Evolutionary conservation across 2,329 filamentous ascomycete species (phyloP), one percentile per base, ranked within the genome.

Genomic region (Fusarium mangiferae): DNA sequence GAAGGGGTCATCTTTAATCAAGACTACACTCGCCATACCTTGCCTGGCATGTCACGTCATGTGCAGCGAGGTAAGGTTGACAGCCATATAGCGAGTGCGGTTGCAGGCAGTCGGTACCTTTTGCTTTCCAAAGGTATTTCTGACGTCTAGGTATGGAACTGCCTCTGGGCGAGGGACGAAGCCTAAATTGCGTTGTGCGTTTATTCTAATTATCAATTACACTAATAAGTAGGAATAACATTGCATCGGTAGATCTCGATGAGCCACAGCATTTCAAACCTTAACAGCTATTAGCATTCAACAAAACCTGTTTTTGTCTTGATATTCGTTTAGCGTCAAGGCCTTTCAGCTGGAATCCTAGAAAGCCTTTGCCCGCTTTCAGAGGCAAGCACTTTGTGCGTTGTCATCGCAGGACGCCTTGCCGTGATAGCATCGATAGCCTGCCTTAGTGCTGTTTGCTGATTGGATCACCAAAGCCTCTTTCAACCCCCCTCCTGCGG

Each of bases 181-280:
- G 17, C n/a, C n/a, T n/a, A n/a, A n/a, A n/a, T n/a, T n/a, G n/a
- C n/a, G n/a, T n/a, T n/a, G n/a, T 22, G 20, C 26, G 22, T 20
- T 20, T 20, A 28, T 22, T 26, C 7, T 10, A 28, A 28, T 13
- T 28, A 26, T 18, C 13, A 20, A 26, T 15, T 17, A 44, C 13
- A 18, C n/a, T n/a, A n/a, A n/a, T n/a, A n/a, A n/a, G 22, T 17
- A 17, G 22, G 17, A 26, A 24, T 3, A 3, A 7, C 38, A 39
- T 13, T 39, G 38, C 38, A 22, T 17, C 6, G 14, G 4, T n/a
- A n/a, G 9, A 42, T 24, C 18, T 48, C 20, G 26, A 28, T 48
- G 45, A 5, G 5, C 4, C 14, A 7, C 1, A 22, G 4, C 6
- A 18, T 22, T 1, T 13, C 2, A 4, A 0, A 22, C 26, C 8